Conservation (phyloP, 768 basidiomycete genomes). For the Psilocybe sp. region DNA sequence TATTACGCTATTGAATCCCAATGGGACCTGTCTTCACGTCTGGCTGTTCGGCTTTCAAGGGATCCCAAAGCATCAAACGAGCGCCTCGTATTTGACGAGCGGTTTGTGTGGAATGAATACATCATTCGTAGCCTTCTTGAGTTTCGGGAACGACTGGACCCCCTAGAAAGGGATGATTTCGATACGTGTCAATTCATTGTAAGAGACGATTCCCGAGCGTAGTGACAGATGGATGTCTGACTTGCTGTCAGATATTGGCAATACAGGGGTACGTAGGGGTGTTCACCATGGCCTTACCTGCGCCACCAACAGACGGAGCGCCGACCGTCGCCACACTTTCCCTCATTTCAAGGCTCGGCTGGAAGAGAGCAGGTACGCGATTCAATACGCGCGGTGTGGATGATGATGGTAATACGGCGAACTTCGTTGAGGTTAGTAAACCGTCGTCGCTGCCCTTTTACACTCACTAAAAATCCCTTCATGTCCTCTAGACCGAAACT, state of each 20-base stretch:
- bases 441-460: slow-evolving; percentile 2
- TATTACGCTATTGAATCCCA: slow-evolving; percentile 82
- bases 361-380: slow-evolving; percentile 94
- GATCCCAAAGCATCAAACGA: slow-evolving; percentile 43
- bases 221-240: slow-evolving; percentile 6
- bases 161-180: slow-evolving; percentile 65
- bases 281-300: slow-evolving; percentile 74
- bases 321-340: slow-evolving; percentile 74
- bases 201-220: slow-evolving; percentile 27
- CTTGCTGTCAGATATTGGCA: slow-evolving; percentile 61
- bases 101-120: slow-evolving; percentile 95
- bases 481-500: slow-evolving; percentile 71
- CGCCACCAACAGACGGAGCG: slow-evolving; percentile 69
- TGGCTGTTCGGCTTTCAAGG: slow-evolving; percentile 65
- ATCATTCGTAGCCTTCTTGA: slow-evolving; percentile 84
- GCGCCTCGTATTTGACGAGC: slow-evolving; percentile 66
- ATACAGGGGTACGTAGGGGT: slow-evolving; percentile 93
- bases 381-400: slow-evolving; percentile 97
- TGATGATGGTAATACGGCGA: slow-evolving; percentile 92
- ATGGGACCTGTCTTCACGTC: slow-evolving; percentile 89
- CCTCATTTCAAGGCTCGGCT: slow-evolving; percentile 84
- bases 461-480: slow-evolving; percentile 12
- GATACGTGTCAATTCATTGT: slow-evolving; percentile 87
- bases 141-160: slow-evolving; percentile 78
- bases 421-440: slow-evolving; percentile 84